Base-by-base conservation (phyloP, 139 green algal species). In the Coelastrella sp. region DNA sequence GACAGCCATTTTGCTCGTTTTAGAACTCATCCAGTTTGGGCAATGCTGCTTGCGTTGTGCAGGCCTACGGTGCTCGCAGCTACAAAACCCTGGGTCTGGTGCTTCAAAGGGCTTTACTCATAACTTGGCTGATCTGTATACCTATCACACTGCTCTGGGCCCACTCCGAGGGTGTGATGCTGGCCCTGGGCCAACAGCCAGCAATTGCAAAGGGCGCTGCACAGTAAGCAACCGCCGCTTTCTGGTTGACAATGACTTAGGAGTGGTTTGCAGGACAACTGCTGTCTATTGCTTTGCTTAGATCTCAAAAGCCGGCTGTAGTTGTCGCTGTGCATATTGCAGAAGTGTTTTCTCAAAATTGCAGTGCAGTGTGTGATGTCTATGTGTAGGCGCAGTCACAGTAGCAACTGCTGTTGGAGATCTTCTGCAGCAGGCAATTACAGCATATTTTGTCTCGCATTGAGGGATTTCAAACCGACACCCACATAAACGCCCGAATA, bases 11-110 rank as follows among this genome's bases (percentile, higher is more conserved):
- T 6, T 25, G 12, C 4, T n/a, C 4, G 73, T n/a, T 25, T 22
- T 27, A 10, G 17, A n/a, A 15, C 14, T n/a, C 10, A 22, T 6
- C 35, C 35, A 49, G 35, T 49, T 3, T 49, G 35, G 3, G 63
- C 63, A 17, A 70, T 70, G 63, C 6, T 14, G 63, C 63, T 6
- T 25, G 15, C 4, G 10, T 57, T 5, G 27, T 66, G 1, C 90
- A 98, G 93, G 95, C 93, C 0, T 98, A 91, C 88, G 96, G 96
- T 12, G 96, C 96, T 0, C 74, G 90, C 5, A 94, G 95, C 86
- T 97, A 97, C 92, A 56, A 60, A 7, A 80, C 89, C 15, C 66
- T 97, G 81, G 96, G 96, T 17, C 59, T 95, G 22, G 78, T 94
- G 19, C 87, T 96, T 75, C 96, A 97, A 89, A 88, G 95, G 5